Base-by-base conservation (phyloP, 352 stramenopile genomes). In the Pilasporangium apinafurcum region DNA sequence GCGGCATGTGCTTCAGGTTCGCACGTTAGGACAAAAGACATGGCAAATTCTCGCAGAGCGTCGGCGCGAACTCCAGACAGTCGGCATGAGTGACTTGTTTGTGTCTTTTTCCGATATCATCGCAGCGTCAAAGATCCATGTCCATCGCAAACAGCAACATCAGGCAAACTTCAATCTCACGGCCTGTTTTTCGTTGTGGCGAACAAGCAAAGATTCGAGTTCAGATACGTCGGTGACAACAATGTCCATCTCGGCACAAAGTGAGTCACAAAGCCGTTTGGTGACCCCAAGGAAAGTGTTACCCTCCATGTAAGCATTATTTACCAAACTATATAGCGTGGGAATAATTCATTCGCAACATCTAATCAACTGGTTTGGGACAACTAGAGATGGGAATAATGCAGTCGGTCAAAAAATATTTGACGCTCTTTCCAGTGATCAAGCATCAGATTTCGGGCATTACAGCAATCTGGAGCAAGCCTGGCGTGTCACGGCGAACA, bases 401-500 rank as follows among this genome's bases (percentile, higher is more conserved):
- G n/a, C n/a, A n/a, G n/a, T n/a, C n/a, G n/a, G n/a, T n/a, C n/a
- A n/a, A n/a, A n/a, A n/a, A n/a, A n/a, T n/a, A n/a, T n/a, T n/a
- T n/a, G n/a, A n/a, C n/a, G n/a, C n/a, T n/a, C n/a, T n/a, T n/a
- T n/a, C n/a, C n/a, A n/a, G n/a, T n/a, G n/a, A n/a, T n/a, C n/a
- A n/a, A n/a, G n/a, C n/a, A n/a, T n/a, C n/a, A n/a, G n/a, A n/a
- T n/a, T n/a, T n/a, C n/a, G n/a, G n/a, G n/a, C n/a, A n/a, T n/a
- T n/a, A n/a, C n/a, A n/a, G n/a, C n/a, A 73, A 59, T 7, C 37
- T 51, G 22, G 53, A 70, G 5, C 55, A 65, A 8, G 68, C 74
- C n/a, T 86, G 74, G 74, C 50, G 48, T 35, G 37, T 70, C 18
- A 79, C 70, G 10, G 68, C 68, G 7, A 68, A 81, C 43, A 62